Base-by-base conservation (phyloP, 305 asterid species). In the Rubia balearica region DNA sequence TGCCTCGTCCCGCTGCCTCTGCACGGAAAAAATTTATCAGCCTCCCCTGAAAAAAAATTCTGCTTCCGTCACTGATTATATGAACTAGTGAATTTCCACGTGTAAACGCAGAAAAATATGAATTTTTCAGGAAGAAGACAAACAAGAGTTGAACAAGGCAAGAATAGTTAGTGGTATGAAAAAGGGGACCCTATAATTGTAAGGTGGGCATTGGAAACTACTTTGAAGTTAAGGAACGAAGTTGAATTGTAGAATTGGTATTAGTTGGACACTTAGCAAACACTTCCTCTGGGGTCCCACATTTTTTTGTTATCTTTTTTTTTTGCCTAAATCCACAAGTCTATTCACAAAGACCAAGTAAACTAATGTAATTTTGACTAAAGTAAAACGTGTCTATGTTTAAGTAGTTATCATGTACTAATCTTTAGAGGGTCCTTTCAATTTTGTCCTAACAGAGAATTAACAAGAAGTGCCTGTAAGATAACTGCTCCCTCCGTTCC, bases 201-300 rank as follows among this genome's bases (percentile, higher is more conserved):
- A 74, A 14, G 33, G 33, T 8, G 70, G 73, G 45, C 63, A 56
- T 66, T 66, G 59, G 61, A 45, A 41, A 59, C 61, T 13, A 53
- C 75, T 71, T 74, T 14, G 40, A 73, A 74, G 73, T 46, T 48
- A 77, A 70, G 72, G 19, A 59, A 59, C 17, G 30, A 55, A 64
- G 53, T 19, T 5, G 17, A 22, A 56, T 7, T 12, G 13, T 7
- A 14, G 65, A 14, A 3, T 13, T 27, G 57, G 17, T 16, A 38
- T 22, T 45, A 76, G 80, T 46, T 76, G 67, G 76, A 59, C 55
- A 46, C 71, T 67, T 72, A 33, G 27, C 30, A 14, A 13, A 22
- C 69, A 48, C 42, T 40, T 64, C 36, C 60, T 55, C 56, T 21
- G 8, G 66, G 11, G 36, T 22, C 22, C 45, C 62, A 66, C 13